Base-by-base conservation (phyloP, 768 basidiomycete species). In the Lentinula aciculospora region DNA sequence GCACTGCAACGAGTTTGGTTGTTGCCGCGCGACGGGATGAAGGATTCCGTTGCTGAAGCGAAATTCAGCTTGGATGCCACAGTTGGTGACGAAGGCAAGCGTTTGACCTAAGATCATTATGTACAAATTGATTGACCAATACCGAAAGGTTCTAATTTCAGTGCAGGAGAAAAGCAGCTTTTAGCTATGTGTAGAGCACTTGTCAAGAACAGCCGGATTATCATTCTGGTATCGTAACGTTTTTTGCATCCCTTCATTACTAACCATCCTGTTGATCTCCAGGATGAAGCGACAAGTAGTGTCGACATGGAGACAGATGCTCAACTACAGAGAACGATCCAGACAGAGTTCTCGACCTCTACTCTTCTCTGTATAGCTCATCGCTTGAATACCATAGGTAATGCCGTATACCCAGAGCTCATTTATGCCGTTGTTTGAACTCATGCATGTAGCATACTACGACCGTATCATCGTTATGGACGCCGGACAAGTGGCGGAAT, bases 401-500 rank as follows among this genome's bases (percentile, higher is more conserved):
- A 57, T 71, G 54, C 10, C 31, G 17, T 17, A 32, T 25, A 23
- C 50, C 56, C 25, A 27, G 37, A 2, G 32, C 12, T 2, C 21
- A 7, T 31, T 10, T 13, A 29, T 44, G 37, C 13, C 17, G 17
- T 7, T 39, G 19, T 4, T 23, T 19, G 45, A 9, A 39, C 57
- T 62, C 17, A 34, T 40, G 3, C 17, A 15, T 36, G 1, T 49
- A 82, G 82, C 76, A 0, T 80, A 87, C 63, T 88, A 85, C 61
- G 85, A 89, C 64, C 77, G 82, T 19, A 77, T 90, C 21, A 69
- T 92, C 13, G 88, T 90, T 34, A 86, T 92, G 85, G 83, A 88
- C 62, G 71, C 76, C 27, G 89, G 90, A 2, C 63, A 72, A 28
- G 81, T 89, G 1, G 84, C 82, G 8, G 90, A 92, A 68, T 89